A percentile compares a stretch with the other conserved stretches of the same genome.
Conservation (phyloP, 208 protist species). For the Herpetomonas samuelpessoai region DNA sequence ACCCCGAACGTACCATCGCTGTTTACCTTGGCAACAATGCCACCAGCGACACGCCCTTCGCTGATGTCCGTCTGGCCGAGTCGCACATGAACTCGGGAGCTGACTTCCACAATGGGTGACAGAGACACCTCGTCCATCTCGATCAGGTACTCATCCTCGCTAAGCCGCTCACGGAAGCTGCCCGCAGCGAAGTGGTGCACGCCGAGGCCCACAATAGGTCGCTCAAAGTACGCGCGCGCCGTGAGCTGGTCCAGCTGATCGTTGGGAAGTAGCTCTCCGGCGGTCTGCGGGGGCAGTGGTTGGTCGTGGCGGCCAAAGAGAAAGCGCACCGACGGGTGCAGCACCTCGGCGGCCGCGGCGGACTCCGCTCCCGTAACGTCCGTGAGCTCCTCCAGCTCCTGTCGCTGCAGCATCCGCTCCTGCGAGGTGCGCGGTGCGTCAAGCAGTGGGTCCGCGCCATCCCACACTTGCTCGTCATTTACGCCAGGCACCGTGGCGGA, state of each 20-base stretch:
- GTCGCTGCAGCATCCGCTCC: background rate
- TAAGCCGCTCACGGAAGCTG: constrained; percentile 40
- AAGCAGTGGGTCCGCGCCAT: background rate
- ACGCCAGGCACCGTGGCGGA: background rate
- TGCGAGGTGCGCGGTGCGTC: background rate
- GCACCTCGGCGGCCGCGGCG: background rate
- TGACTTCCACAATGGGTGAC: constrained; percentile 76
- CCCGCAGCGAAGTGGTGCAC: constrained; percentile 72
- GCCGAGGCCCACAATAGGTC: constrained; percentile 50
- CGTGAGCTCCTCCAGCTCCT: background rate
- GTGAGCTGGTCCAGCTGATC: constrained; percentile 6
- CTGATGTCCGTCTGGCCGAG: constrained; percentile 25
- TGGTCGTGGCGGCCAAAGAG: background rate
- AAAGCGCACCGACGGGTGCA: background rate
- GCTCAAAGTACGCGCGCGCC: constrained; percentile 59
- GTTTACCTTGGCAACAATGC: constrained; percentile 75
- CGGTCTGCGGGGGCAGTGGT: background rate
- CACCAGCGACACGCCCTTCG: constrained; percentile 48
- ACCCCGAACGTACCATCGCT: constrained; percentile 84
- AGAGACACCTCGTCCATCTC: constrained; percentile 64
- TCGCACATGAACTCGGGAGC: constrained; percentile 65
- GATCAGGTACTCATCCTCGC: constrained; percentile 60
- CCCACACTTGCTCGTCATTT: background rate
- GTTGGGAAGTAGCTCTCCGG: background rate
- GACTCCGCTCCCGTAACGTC: background rate